Evolutionary conservation across 2,329 filamentous ascomycete genomes (phyloP), one percentile per base, ranked within the genome.

Genomic region (Cordyceps cicadae): DNA sequence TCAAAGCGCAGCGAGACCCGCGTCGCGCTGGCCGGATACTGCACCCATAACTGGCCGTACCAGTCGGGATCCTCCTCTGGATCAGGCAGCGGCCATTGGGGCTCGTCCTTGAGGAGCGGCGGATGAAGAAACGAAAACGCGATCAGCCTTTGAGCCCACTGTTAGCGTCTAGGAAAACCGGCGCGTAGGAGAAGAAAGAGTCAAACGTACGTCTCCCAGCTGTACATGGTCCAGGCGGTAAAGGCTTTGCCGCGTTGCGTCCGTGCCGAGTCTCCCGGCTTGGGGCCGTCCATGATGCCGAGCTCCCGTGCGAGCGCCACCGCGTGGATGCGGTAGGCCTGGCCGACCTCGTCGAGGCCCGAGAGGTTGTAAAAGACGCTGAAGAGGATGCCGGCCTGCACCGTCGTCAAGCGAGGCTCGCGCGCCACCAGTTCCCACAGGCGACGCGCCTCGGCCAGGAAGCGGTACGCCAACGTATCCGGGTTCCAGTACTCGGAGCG

Each of bases 401-500:
- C 67, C 3, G 69, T 70, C 12, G 67, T 68, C 15, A 63, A 65
- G 53, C 71, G 67, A 15, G 19, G 19, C 34, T 53, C 12, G 5
- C 32, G 12, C 32, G 50, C 19, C 12, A 21, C 34, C 17, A 69
- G 54, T 57, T 72, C 70, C 64, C 71, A 70, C 2, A 73, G 66
- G 39, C 71, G 65, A 53, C 66, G 71, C 14, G 70, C 67, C 61
- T 74, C 72, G 54, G 68, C 68, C 12, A 71, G 61, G 53, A 74
- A 74, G 59, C 69, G 67, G 56, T 72, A 72, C 1, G 65, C 64
- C 12, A 72, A 61, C 9, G 62, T 70, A 26, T 67, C 67, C 1
- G 71, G 70, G 51, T 71, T 68, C 72, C 71, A 74, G 39, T 66
- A 70, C 60, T 70, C 68, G 14, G 67, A 64, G 9, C 71, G 70